Conservation (phyloP, 768 basidiomycete species). For the Mycena venus region DNA sequence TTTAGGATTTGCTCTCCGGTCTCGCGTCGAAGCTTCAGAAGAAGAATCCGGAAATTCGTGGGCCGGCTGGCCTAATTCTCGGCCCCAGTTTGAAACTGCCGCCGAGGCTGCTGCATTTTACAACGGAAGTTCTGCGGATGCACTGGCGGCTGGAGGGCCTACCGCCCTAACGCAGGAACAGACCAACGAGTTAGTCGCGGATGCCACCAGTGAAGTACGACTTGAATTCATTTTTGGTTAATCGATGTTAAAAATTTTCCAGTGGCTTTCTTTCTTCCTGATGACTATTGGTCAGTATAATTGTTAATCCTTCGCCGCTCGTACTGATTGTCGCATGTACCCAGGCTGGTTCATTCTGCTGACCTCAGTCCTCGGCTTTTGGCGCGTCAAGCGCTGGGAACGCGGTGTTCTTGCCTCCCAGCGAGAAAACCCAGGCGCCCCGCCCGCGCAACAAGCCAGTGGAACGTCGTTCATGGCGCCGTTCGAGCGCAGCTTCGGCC, state of each 20-base stretch:
- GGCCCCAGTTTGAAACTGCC: slow-evolving; percentile 58
- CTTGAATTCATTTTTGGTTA: not conserved
- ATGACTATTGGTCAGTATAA: slow-evolving; percentile 83
- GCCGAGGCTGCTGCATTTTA: slow-evolving; percentile 63
- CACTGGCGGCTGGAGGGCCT: slow-evolving; percentile 19
- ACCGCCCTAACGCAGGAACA: slow-evolving; percentile 52
- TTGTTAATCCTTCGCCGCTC: slow-evolving; percentile 27
- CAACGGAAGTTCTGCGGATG: slow-evolving; percentile 32
- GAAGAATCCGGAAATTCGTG: slow-evolving; percentile 47
- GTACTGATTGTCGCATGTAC: slow-evolving; percentile 2
- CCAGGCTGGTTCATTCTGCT: slow-evolving; percentile 92
- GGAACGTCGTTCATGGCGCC: slow-evolving; percentile 48
- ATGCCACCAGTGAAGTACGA: slow-evolving; percentile 77
- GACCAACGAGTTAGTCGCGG: slow-evolving; percentile 56
- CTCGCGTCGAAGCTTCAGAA: slow-evolving; percentile 49
- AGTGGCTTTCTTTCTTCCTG: slow-evolving; percentile 93
- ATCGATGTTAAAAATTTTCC: not conserved
- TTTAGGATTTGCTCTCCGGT: slow-evolving; percentile 81
- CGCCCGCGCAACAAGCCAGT: slow-evolving; percentile 37
- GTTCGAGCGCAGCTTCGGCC: slow-evolving; percentile 55
- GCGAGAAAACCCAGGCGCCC: slow-evolving; percentile 44
- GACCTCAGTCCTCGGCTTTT: slow-evolving; percentile 91
- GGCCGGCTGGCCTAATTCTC: slow-evolving; percentile 42
- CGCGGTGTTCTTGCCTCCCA: slow-evolving; percentile 77
- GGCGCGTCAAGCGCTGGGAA: slow-evolving; percentile 93